Conservation (phyloP, 306 rosid genomes). For the Vachellia pachyceras region DNA sequence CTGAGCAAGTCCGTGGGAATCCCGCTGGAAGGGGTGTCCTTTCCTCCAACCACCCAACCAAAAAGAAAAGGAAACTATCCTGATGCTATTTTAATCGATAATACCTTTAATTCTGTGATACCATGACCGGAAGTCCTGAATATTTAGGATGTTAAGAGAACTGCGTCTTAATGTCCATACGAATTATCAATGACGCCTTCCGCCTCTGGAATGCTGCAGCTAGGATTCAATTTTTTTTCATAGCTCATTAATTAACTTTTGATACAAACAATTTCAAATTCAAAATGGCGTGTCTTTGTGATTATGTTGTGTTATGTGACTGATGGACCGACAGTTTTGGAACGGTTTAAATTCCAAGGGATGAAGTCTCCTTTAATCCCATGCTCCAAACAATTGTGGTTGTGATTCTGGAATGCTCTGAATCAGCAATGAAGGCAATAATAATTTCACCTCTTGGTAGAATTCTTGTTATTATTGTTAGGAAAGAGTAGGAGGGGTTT, state of each 20-base stretch:
- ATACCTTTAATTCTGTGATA: background rate
- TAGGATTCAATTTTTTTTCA: background rate
- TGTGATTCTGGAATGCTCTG: constrained; percentile 18
- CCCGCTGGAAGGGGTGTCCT: no score
- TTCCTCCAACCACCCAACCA: background rate
- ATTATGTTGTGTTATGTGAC: background rate
- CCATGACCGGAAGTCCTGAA: no score
- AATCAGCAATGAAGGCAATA: background rate
- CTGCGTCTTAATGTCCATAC: background rate
- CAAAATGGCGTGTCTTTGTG: background rate
- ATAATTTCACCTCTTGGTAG: background rate
- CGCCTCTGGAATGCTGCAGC: background rate
- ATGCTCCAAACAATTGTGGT: background rate
- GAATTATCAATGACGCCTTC: background rate
- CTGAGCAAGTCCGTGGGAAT: background rate
- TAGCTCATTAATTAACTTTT: background rate
- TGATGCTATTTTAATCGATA: background rate
- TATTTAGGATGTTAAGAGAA: no score
- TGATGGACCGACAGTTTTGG: constrained; percentile 1
- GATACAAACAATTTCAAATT: background rate
- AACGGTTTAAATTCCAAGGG: background rate
- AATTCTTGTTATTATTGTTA: background rate
- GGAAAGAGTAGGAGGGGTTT: constrained; percentile 13
- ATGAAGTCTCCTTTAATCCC: no score
- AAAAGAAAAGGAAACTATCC: no score